Evolutionary conservation across 371 early-diverging fungal species (phyloP).

Genomic region (Mucor irregularis): DNA sequence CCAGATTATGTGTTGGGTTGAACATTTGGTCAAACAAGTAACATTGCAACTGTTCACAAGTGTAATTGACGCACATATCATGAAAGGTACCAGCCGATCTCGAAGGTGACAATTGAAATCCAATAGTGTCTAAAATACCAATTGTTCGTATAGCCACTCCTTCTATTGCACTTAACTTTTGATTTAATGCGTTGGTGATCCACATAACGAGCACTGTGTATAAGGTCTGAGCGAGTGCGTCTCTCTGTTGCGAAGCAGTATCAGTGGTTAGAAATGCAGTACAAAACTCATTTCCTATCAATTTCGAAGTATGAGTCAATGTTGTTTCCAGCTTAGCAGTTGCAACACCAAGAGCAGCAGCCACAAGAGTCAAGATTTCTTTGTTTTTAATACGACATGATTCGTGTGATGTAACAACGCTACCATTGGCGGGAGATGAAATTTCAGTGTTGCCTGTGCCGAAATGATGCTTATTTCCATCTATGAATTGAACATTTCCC

Average conservation of each 20-base stretch:
- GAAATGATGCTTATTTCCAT: slow-evolving; percentile 33
- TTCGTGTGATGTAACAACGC: slow-evolving; percentile 23
- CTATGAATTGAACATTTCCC: slow-evolving; percentile 72
- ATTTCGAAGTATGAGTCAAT: slow-evolving; percentile 62
- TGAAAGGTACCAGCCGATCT: slow-evolving; percentile 53
- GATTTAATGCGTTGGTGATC: slow-evolving; percentile 77
- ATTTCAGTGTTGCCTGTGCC: slow-evolving; percentile 14
- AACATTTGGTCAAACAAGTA: slow-evolving; percentile 27
- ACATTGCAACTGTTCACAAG: slow-evolving; percentile 79
- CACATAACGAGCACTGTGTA: slow-evolving; percentile 78
- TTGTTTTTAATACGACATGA: slow-evolving; percentile 59
- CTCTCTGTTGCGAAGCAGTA: slow-evolving; percentile 64
- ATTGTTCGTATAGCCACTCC: slow-evolving; percentile 58
- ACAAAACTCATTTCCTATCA: slow-evolving; percentile 74
- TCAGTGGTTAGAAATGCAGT: slow-evolving; percentile 77
- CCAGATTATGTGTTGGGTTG: slow-evolving; percentile 8
- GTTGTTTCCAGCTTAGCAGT: slow-evolving; percentile 57
- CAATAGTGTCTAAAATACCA: slow-evolving; percentile 72
- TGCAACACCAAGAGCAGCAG: slow-evolving; percentile 79
- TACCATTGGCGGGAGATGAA: background rate
- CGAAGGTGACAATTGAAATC: slow-evolving; percentile 46
- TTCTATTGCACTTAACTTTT: slow-evolving; percentile 53
- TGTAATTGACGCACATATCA: slow-evolving; percentile 84
- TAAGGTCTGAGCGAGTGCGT: slow-evolving; percentile 71
- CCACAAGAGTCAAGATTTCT: slow-evolving; percentile 72